A percentile compares a stretch with the other conserved stretches of the same genome.
Evolutionary conservation across 768 basidiomycete species (phyloP).

Genomic region (Boletus sensibilis): DNA sequence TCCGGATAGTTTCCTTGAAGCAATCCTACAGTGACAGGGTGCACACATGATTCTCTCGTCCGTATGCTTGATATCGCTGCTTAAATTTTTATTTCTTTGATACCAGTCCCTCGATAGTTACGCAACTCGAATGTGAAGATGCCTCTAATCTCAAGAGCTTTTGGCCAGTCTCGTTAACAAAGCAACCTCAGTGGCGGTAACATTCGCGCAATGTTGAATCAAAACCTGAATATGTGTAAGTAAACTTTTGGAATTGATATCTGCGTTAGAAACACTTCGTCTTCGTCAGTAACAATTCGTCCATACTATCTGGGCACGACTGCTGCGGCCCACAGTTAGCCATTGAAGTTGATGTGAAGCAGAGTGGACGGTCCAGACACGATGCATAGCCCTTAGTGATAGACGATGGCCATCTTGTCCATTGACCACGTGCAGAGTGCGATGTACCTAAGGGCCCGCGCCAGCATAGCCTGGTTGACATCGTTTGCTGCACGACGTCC

Average conservation of each 20-base stretch:
- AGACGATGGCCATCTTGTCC: neutral
- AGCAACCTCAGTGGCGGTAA: neutral
- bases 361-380: no score
- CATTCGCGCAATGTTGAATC: no score
- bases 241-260: neutral
- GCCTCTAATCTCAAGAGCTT: neutral
- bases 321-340: neutral
- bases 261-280: neutral
- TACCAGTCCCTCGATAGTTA: neutral
- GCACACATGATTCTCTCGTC: neutral
- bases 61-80: neutral
- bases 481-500: neutral
- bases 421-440: neutral
- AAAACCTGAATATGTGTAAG: neutral
- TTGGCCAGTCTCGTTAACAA: neutral
- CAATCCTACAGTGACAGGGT: neutral
- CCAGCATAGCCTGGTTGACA: neutral
- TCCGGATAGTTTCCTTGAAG: constrained; percentile 8
- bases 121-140: neutral
- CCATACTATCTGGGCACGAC: neutral
- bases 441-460: neutral
- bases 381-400: neutral
- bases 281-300: neutral
- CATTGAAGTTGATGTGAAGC: no score
- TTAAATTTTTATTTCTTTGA: neutral